Percentiles rank a stretch among this genome's conserved stretches.
Evolutionary conservation across 2,329 filamentous ascomycete genomes (phyloP).

Genomic region (Aureobasidium sp.): DNA sequence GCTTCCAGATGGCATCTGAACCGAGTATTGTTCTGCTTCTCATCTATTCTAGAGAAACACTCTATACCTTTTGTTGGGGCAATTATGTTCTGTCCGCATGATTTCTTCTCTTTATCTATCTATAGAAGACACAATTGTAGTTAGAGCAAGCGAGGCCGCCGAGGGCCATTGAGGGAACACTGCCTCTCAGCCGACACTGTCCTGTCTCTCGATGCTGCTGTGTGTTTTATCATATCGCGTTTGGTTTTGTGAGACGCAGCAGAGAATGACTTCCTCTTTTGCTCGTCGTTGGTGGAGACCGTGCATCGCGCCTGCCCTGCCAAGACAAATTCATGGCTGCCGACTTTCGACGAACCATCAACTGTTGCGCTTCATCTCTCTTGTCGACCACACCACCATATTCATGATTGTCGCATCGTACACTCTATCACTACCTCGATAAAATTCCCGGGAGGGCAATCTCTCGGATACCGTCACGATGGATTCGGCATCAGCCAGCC

Average conservation of each 20-base stretch:
- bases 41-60: neutral
- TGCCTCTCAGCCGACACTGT: no score
- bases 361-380: neutral
- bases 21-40: neutral
- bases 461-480: neutral
- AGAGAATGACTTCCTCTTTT: neutral
- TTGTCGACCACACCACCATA: neutral
- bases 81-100: neutral
- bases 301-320: neutral
- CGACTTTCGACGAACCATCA: neutral
- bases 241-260: no score
- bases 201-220: neutral
- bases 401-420: neutral
- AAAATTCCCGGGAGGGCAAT: neutral
- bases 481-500: neutral
- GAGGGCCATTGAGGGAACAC: no score
- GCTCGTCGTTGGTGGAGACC: neutral
- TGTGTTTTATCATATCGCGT: neutral
- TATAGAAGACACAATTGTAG: no score
- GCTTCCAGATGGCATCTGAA: conserved; percentile 1
- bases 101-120: no score
- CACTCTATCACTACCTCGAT: neutral
- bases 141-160: no score
- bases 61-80: neutral
- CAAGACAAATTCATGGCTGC: conserved; percentile 1